A percentile compares a stretch with the other conserved stretches of the same genome.
These are phyloP conservation scores for Fraxinus xanthoxyloides DNA, from an alignment of 305 asterid species.

Conservation along the genomic window DNA sequence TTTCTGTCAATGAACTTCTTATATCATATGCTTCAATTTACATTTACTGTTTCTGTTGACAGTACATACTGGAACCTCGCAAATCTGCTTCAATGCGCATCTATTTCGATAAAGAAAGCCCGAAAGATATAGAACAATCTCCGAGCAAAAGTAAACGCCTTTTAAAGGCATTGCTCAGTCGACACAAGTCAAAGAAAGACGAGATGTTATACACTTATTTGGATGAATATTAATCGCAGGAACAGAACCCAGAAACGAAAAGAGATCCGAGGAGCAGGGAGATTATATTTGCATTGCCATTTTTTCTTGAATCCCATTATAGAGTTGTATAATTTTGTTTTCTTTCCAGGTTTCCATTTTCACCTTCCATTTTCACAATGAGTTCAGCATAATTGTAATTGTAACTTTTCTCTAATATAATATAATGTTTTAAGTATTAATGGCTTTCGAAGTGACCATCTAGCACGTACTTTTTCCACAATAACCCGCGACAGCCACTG, in stretches of 20 bases:
- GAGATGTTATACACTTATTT: conserved; percentile 74
- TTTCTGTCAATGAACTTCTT: not conserved
- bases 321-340: conserved; percentile 26
- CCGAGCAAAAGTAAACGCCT: conserved; percentile 91
- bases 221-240: conserved; percentile 61
- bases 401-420: conserved; percentile 40
- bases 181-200: conserved; percentile 92
- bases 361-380: conserved; percentile 8
- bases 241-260: not conserved
- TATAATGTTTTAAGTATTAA: conserved; percentile 27
- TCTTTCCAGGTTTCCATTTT: conserved; percentile 18
- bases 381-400: conserved; percentile 23
- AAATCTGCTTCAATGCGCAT: conserved; percentile 79
- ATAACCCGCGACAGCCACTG: not conserved
- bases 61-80: conserved; percentile 69
- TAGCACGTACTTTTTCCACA: not conserved
- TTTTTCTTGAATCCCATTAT: not conserved
- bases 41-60: conserved; percentile 21
- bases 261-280: conserved; percentile 1
- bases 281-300: not conserved
- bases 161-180: conserved; percentile 78
- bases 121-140: conserved; percentile 49
- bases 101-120: conserved; percentile 54
- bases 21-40: not conserved
- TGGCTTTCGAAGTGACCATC: conserved; percentile 2